These are phyloP conservation scores for Wickerhamiella hasegawae DNA, from an alignment of 805 yeast species.

Conservation along the genomic window DNA sequence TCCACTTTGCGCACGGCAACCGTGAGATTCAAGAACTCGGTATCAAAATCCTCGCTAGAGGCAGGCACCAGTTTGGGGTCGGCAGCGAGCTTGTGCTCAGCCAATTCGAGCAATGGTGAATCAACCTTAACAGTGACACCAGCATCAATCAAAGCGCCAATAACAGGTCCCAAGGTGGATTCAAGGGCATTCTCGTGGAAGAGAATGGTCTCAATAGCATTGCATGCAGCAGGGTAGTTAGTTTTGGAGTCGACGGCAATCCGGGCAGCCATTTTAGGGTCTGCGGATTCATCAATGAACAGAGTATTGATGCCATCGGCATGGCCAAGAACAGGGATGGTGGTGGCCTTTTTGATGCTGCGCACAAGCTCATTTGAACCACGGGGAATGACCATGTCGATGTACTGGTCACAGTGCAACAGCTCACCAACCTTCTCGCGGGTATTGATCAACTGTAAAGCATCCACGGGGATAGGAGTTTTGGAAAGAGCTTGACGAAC, in stretches of 20 bases:
- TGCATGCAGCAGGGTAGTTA: constrained; percentile 98
- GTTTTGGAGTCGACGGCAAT: constrained; percentile 80
- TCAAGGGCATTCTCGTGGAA: constrained; percentile 32
- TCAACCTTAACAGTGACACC: constrained; percentile 59
- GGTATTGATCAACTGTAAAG: constrained; percentile 76
- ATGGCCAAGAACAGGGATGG: constrained; percentile 95
- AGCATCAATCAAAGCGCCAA: constrained; percentile 32
- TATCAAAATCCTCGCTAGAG: constrained; percentile 55
- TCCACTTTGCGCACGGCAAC: constrained; percentile 55
- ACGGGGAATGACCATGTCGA: constrained; percentile 91
- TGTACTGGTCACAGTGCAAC: constrained; percentile 69
- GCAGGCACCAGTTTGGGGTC: constrained; percentile 18
- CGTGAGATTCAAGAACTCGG: constrained; percentile 72
- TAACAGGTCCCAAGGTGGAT: constrained; percentile 16
- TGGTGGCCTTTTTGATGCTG: constrained; percentile 70
- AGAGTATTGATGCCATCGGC: constrained; percentile 96
- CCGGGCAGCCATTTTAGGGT: constrained; percentile 56
- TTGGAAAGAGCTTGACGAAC: constrained; percentile 42
- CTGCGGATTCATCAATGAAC: constrained; percentile 64
- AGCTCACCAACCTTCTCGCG: constrained; percentile 82
- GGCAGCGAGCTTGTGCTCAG: constrained; percentile 15
- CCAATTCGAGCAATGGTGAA: constrained; percentile 29
- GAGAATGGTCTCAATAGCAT: constrained; percentile 81
- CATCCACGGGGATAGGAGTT: constrained; percentile 62
- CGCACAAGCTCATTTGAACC: constrained; percentile 92